A percentile compares a stretch with the other conserved stretches of the same genome.
These are phyloP conservation scores for Viola pubescens DNA, from an alignment of 441 rosid species.

Conservation along the genomic window DNA sequence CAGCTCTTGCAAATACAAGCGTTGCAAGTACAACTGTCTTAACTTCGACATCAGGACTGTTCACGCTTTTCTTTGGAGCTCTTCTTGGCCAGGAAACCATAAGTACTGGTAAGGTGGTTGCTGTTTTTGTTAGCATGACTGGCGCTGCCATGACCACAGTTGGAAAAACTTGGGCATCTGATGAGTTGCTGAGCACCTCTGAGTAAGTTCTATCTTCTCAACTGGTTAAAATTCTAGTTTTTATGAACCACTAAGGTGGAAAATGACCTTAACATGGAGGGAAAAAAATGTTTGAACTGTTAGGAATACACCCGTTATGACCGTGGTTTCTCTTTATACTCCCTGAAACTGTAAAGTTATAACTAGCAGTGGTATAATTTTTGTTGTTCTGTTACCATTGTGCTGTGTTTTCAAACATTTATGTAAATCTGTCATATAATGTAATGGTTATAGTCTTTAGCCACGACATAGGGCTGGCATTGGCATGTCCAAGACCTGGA, in stretches of 20 bases:
- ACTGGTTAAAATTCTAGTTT: not conserved
- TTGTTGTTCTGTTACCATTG: no score
- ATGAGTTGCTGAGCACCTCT: constrained; percentile 32
- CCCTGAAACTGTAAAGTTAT: no score
- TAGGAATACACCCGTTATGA: no score
- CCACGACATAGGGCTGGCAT: no score
- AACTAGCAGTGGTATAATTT: no score
- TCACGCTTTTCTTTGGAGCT: constrained; percentile 59
- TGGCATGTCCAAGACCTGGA: no score
- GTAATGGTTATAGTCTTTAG: no score
- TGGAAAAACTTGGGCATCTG: constrained; percentile 55
- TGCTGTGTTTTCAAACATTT: no score
- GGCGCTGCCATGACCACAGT: constrained; percentile 65
- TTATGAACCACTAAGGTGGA: not conserved
- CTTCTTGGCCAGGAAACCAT: constrained; percentile 53
- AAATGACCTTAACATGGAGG: no score
- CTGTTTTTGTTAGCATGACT: constrained; percentile 54
- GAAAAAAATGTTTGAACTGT: no score
- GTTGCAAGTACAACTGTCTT: constrained; percentile 64
- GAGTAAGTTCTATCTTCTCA: constrained; percentile 30
- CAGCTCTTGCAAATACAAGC: constrained; percentile 58
- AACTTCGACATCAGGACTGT: constrained; percentile 57
- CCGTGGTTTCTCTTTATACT: no score
- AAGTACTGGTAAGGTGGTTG: constrained; percentile 38
- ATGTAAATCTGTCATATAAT: no score